Evolutionary conservation across 2,329 filamentous ascomycete species (phyloP), one percentile per base, ranked within the genome.

Genomic region (Xylariaceae sp.): DNA sequence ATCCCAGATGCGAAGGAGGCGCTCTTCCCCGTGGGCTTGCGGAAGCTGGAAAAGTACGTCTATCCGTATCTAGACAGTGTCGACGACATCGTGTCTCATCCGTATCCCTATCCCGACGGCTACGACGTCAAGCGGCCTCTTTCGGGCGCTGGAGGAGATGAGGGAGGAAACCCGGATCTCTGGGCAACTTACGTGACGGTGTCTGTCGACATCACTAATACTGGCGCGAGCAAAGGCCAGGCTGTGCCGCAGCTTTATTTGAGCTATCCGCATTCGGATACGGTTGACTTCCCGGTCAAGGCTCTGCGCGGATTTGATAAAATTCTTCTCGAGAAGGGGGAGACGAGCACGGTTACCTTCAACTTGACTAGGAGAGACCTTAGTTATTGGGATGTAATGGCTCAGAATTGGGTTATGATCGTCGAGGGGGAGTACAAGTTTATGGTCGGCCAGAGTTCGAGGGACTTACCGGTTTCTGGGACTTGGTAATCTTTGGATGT

Each of bases 271-370:
- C 56, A 69, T 19, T 55, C 54, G 2, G 53, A 48, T 21, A 46
- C 28, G 12, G 74, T 80, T 34, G 87, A 91, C 24, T 92, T 91
- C 48, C 89, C 89, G 0, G 72, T 86, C 2, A 81, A 81, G 53
- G 85, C 87, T n/a, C 78, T 92, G 17, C 82, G 90, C 12, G 88
- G 88, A 26, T 92, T 92, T 68, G 86, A 88, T 61, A 92, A 92
- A 76, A 76, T 90, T 2, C 71, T 75, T 23, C 72, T 92, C 14
- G 75, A 79, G 3, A 77, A 80, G 0, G 85, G 84, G 0, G 77
- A 85, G 67, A 80, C 73, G 3, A 72, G 73, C 54, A 79, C 74
- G 0, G 81, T 91, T 0, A 77, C 79, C 17, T 78, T 92, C 65
- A 74, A 76, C 0, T 65, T 92, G 53, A 89, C 82, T 6, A 81